phyloP scores from a whole-genome alignment of 306 rosid species.

The Sesbania bispinosa region DNA sequence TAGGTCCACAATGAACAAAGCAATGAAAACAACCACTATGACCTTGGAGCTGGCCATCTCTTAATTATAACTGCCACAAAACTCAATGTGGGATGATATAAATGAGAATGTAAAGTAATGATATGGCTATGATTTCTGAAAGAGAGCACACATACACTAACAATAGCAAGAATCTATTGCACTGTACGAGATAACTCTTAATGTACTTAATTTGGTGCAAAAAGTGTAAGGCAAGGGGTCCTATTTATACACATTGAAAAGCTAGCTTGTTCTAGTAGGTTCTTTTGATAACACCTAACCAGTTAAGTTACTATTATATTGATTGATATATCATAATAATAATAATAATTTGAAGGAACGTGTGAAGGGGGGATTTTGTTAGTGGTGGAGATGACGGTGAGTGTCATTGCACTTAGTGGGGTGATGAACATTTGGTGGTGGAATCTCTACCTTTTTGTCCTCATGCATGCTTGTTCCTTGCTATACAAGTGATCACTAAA shows the following conservation, averaged over 20 bases:
- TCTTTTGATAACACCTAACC: constrained; percentile 26
- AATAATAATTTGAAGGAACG: constrained; percentile 25
- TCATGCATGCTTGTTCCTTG: constrained; percentile 7
- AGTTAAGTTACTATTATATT: background rate
- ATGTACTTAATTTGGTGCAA: constrained; percentile 22
- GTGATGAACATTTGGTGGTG: constrained; percentile 8
- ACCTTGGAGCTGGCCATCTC: constrained; percentile 58
- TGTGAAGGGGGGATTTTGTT: constrained; percentile 19
- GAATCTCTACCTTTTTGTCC: constrained; percentile 17
- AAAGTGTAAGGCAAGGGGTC: constrained; percentile 17
- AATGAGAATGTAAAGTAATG: background rate
- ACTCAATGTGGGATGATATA: constrained; percentile 10
- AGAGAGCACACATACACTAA: background rate
- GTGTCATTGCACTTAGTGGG: constrained; percentile 31
- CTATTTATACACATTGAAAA: constrained; percentile 50
- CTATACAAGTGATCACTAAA: background rate
- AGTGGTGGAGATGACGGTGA: constrained; percentile 37
- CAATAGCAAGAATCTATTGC: background rate
- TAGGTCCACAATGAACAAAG: constrained; percentile 54
- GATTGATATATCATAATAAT: background rate
- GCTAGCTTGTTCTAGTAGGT: constrained; percentile 44
- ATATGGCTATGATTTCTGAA: background rate
- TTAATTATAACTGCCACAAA: background rate
- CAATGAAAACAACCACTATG: constrained; percentile 48
- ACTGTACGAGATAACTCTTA: background rate